Conservation (phyloP, 2,329 filamentous ascomycete species). For the Colletotrichum lupini region DNA sequence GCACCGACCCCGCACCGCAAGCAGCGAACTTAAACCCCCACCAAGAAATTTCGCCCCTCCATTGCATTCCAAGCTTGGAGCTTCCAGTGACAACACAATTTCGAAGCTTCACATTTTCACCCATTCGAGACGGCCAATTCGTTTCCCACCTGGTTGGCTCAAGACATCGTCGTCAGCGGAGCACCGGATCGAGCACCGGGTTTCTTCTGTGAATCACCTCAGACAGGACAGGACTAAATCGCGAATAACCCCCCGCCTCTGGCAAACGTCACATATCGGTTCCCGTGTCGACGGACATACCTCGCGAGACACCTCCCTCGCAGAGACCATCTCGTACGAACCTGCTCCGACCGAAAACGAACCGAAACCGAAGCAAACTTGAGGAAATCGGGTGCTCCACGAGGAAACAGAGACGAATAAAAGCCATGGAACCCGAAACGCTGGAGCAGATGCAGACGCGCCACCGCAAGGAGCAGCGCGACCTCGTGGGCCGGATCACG, state of each 20-base stretch:
- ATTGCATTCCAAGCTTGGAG: constrained; percentile 14
- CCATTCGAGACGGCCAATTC: neutral
- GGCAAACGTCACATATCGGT: neutral
- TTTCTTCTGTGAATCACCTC: neutral
- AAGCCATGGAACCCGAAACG: constrained; percentile 54
- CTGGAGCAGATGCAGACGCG: constrained; percentile 83
- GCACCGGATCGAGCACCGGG: too few species aligned
- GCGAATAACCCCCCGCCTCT: too few species aligned
- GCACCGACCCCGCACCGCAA: constrained; percentile 19
- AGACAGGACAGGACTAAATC: neutral
- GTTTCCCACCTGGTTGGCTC: too few species aligned
- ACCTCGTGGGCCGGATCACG: constrained; percentile 86
- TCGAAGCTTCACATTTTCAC: neutral
- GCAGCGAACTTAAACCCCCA: constrained; percentile 5
- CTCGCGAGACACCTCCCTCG: neutral
- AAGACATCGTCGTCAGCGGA: neutral
- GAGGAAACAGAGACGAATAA: too few species aligned
- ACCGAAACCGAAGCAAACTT: too few species aligned
- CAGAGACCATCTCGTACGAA: too few species aligned
- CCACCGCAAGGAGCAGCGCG: constrained; percentile 89
- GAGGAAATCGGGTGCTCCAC: too few species aligned
- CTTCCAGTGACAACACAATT: neutral
- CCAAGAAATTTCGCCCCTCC: constrained; percentile 34
- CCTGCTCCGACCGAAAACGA: neutral
- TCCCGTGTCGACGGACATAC: neutral